Percentiles rank a stretch among this genome's conserved stretches.
These are phyloP conservation scores for Thyridium curvatum DNA, from an alignment of 2,329 filamentous ascomycete species.

Conservation along the genomic window DNA sequence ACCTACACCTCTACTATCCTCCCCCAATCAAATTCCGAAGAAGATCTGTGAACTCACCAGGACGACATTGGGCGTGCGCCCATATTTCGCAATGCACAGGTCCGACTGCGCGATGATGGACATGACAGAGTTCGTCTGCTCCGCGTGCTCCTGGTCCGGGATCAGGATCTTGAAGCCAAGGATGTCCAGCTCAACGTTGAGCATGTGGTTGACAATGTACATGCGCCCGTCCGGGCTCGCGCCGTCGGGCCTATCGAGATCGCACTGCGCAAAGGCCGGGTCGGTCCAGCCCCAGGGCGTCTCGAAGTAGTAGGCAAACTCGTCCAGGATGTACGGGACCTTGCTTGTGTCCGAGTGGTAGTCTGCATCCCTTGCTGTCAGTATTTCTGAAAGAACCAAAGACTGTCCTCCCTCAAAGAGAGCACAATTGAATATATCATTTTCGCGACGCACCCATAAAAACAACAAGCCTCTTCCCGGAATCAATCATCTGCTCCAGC, in stretches of 20 bases:
- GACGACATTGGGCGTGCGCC: slow-evolving; percentile 26
- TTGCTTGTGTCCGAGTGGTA: slow-evolving; percentile 42
- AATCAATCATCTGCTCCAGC: slow-evolving; percentile 56
- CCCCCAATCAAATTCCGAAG: too few species aligned
- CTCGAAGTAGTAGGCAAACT: slow-evolving; percentile 65
- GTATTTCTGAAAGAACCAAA: neutral
- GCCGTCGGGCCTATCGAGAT: slow-evolving; percentile 52
- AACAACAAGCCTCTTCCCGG: slow-evolving; percentile 57
- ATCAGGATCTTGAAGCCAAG: slow-evolving; percentile 14
- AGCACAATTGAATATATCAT: too few species aligned
- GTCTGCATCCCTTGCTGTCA: slow-evolving; percentile 41
- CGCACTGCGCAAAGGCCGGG: slow-evolving; percentile 56
- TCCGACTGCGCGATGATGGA: slow-evolving; percentile 33
- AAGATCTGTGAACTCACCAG: too few species aligned
- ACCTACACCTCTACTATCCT: too few species aligned
- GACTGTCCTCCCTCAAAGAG: neutral
- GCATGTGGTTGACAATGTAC: slow-evolving; percentile 57
- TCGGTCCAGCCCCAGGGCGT: slow-evolving; percentile 61
- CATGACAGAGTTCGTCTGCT: slow-evolving; percentile 40
- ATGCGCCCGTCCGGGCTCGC: slow-evolving; percentile 31
- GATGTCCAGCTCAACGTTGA: slow-evolving; percentile 36
- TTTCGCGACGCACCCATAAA: slow-evolving; percentile 62
- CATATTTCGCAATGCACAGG: slow-evolving; percentile 21
- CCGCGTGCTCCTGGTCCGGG: slow-evolving; percentile 20
- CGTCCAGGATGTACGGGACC: slow-evolving; percentile 57